These are phyloP conservation scores for Carex parvula DNA, from an alignment of 176 grass and related monocot species.

Conservation along the genomic window DNA sequence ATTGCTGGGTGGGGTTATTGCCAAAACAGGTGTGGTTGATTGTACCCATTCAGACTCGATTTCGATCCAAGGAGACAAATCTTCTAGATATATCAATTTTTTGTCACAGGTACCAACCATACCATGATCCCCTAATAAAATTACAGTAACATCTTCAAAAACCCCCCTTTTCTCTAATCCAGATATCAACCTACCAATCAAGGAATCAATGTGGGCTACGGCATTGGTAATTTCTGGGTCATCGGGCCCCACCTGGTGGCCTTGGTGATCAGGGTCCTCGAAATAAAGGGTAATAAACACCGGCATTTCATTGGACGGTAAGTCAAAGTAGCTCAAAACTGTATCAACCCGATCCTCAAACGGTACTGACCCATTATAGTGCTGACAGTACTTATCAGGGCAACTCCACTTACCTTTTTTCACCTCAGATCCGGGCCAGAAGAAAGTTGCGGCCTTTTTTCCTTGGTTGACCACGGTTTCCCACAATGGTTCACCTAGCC, in stretches of 20 bases:
- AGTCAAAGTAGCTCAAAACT: constrained; percentile 73
- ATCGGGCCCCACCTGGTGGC: constrained; percentile 82
- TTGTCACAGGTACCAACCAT: constrained; percentile 88
- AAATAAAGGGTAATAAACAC: constrained; percentile 84
- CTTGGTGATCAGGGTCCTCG: constrained; percentile 90
- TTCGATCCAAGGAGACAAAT: constrained; percentile 65
- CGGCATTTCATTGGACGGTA: constrained; percentile 54
- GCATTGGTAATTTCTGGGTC: constrained; percentile 61
- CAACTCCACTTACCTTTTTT: constrained; percentile 64
- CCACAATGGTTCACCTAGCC: constrained; percentile 83
- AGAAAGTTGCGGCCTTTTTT: constrained; percentile 56
- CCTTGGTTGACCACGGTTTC: constrained; percentile 62
- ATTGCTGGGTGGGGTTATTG: constrained; percentile 52
- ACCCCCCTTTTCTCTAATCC: constrained; percentile 68
- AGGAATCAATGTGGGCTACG: constrained; percentile 50
- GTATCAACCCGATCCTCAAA: constrained; percentile 74
- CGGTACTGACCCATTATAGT: constrained; percentile 61
- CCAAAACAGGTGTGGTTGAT: constrained; percentile 59
- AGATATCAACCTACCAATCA: constrained; percentile 67
- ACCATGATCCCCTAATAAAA: constrained; percentile 74
- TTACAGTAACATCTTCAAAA: constrained; percentile 87
- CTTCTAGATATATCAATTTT: constrained; percentile 66
- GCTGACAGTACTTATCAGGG: constrained; percentile 56
- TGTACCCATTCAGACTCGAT: constrained; percentile 59
- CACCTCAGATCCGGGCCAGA: constrained; percentile 90